Evolutionary conservation across 331 rosid species (phyloP), one percentile per base, ranked within the genome.

Genomic region (Spiraea crenata): DNA sequence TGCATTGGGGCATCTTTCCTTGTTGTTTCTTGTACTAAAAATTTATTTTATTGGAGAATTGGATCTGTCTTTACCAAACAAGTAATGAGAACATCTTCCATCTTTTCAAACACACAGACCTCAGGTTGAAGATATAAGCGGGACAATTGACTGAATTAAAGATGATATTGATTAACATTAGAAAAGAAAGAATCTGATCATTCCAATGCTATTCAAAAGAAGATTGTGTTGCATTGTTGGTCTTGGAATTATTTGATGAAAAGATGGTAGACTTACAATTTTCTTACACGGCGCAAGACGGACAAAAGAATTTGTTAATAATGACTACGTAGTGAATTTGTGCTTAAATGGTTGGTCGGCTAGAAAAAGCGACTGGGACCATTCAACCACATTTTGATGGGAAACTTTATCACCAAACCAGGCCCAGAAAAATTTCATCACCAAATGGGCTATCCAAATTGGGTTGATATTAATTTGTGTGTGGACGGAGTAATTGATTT

Each of bases 61-160:
- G 77, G 87, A 85, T 79, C 78, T 80, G 83, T 75, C 93, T 87
- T 90, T 82, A 82, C 82, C 82, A 82, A 84, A 82, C 85, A 77
- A 72, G 78, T 46, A 71, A 82, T 77, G 76, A 64, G 39, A 63
- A 88, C 82, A 79, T 67, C 75, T 70, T 80, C 45, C 67, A 70
- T 85, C 78, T 76, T 77, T 90, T 79, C 91, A 82, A 77, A 81
- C 81, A 44, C 35, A 54, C 49, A 57, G 64, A 50, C 4, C 55
- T 15, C 10, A 63, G 67, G 48, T 49, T 49, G 63, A 60, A 60
- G 75, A 64, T 48, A 35, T 54, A 31, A 6, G 65, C 57, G 49
- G 79, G 73, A 80, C 81, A 75, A 67, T 47, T 81, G 57, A 59
- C 64, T 37, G 0, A 15, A 37, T 19, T 3, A 6, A 59, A 5